Percentiles rank a stretch among this genome's conserved stretches.
phyloP scores from a whole-genome alignment of 1,139 yeast species.

The Taphrina betulina region DNA sequence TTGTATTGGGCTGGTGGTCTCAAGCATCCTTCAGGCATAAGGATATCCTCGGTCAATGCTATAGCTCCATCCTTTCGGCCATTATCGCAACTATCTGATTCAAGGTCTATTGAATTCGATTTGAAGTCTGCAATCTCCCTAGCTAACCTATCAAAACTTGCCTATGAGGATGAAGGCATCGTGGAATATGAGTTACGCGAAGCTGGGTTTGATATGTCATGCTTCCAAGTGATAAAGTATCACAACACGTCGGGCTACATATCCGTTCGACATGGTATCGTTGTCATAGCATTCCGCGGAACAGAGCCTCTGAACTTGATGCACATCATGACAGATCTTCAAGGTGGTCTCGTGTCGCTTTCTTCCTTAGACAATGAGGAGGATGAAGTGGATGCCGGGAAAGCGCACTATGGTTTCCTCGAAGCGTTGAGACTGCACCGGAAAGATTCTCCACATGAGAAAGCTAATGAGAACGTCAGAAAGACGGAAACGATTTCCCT shows the following conservation, averaged over 20 bases:
- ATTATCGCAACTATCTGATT: background rate
- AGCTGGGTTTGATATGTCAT: conserved; percentile 18
- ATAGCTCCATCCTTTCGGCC: conserved; percentile 24
- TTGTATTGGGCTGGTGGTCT: conserved; percentile 15
- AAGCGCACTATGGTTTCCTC: conserved; percentile 30
- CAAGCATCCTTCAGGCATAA: conserved; percentile 23
- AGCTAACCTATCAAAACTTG: conserved; percentile 25
- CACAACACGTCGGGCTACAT: conserved; percentile 28
- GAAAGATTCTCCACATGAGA: conserved; percentile 1
- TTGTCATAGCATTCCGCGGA: conserved; percentile 26
- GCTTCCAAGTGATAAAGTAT: conserved; percentile 10
- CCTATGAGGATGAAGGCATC: conserved; percentile 28
- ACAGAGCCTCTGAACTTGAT: conserved; percentile 30
- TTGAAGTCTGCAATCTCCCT: conserved; percentile 13
- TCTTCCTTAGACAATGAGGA: conserved; percentile 9
- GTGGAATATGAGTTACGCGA: conserved; percentile 9
- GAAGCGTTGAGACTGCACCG: conserved; percentile 28
- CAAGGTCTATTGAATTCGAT: background rate
- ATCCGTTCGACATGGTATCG: conserved; percentile 10
- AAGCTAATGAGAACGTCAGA: background rate
- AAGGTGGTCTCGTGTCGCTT: conserved; percentile 23
- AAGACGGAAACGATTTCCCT: conserved; percentile 4
- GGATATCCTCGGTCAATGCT: conserved; percentile 24
- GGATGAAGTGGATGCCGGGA: conserved; percentile 10
- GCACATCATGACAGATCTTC: conserved; percentile 30